Evolutionary conservation across 148 eudicot species (phyloP), one percentile per base, ranked within the genome.

Genomic region (Fagopyrum tataricum): DNA sequence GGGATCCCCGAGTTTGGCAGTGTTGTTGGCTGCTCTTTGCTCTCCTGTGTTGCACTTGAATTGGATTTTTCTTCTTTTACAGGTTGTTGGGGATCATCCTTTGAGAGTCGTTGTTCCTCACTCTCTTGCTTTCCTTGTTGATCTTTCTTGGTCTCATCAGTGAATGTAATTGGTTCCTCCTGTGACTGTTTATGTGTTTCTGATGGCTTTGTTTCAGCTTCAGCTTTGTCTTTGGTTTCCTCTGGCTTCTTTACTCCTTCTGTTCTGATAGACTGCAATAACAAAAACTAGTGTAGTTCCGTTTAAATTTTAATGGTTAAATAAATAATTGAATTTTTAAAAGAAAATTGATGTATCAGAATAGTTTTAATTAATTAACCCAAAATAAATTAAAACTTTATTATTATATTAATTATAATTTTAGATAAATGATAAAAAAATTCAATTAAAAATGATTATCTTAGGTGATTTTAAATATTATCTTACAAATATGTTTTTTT

Each of bases 1-100:
- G 96, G 96, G 56, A 92, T 87, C 67, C 86, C 90, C 4, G 94
- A 76, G 76, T 74, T 85, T 8, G 80, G 82, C 51, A 76, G 74
- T 18, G 37, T 24, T 71, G 51, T 78, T 42, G 74, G 46, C 37
- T 72, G 75, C 44, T 74, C 70, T 74, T 72, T 76, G 56, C 58
- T 52, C 61, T 26, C 74, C 69, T 74, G 79, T 21, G 39, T 61
- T 53, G 61, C 37, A 5, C 11, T 17, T 3, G 15, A 31, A 31
- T 31, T 3, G 24, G 67, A 31, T 17, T 41, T 24, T 26, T 23
- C 67, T 11, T 59, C 67, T 59, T 59, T 67, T 5, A 23, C n/a
- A 39, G 6, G 17, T 7, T 67, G 70, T 67, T 67, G 70, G 26
- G 41, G 40, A 9, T 67, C 70, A 2, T 67, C 73, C 26, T 49